Evolutionary conservation across 179 eudicot species (phyloP), one percentile per base, ranked within the genome.

Genomic region (Silene noctiflora): DNA sequence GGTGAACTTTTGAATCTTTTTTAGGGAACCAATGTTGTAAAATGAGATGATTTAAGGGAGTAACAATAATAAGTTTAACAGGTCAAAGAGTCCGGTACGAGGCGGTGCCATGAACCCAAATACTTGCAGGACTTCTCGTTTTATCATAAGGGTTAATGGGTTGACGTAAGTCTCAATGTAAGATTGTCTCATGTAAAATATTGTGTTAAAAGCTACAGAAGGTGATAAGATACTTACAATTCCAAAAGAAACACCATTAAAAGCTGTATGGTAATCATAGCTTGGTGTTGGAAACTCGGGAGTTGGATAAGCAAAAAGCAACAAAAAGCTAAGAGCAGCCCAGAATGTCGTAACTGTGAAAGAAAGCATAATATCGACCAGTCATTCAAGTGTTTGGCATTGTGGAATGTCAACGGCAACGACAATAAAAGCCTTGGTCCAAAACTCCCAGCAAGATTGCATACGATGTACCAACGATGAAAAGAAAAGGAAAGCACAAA

Each of bases 201-300:
- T 55, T 4, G 59, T n/a, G 59, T 55, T 48, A 21, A 44, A 13
- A 48, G 31, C 55, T 73, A 68, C 53, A 71, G 14, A 55, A 55
- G 65, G 69, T 44, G n/a, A 63, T 27, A 14, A 4, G 19, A 46
- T 21, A 79, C 99, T 93, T 88, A 95, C 99, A 81, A 95, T 95
- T 77, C 99, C 99, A 81, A 95, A 85, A 53, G 97, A 90, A 84
- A 95, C 99, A 69, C 97, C 99, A 25, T 78, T 84, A 76, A 95
- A 95, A 71, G 97, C 95, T 71, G 97, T 84, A 76, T 93, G 97
- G 82, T 73, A 93, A 87, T 95, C 99, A 81, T 84, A 95, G 84
- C 99, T 95, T 60, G 99, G 99, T n/a, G 99, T 93, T 72, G 96
- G 91, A 84, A 88, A 8, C 86, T 95, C 97, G 0, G 99, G 99